Evolutionary conservation across 495 filamentous ascomycete species (phyloP), one percentile per base, ranked within the genome.

Genomic region (Trichodelitschia bisporula): DNA sequence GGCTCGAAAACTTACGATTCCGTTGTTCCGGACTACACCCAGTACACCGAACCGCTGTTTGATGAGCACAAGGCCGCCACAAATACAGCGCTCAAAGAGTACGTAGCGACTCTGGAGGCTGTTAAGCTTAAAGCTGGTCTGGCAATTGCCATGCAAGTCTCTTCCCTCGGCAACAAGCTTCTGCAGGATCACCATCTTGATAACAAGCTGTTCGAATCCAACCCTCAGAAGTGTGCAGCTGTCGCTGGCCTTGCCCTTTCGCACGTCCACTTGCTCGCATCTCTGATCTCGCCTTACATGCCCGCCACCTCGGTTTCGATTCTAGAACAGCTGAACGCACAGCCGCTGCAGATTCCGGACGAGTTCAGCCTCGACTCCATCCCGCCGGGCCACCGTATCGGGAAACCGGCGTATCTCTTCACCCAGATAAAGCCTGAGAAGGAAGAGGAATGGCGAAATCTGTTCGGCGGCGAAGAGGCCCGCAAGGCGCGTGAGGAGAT

Each of bases 151-250:
- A 69, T 90, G 66, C 55, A 65, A 28, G 59, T 84, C 31, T 68
- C 73, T 30, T 56, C 59, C 15, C 53, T 66, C 11, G 80, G 82
- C 35, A 95, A 95, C 53, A 60, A 64, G 34, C 60, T 93, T 21
- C 64, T 93, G 23, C 79, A 86, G 49, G 61, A 66, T 41, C 71
- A 82, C 47, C 64, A 70, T 19, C 60, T 92, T 10, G 82, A 91
- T 50, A 91, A 91, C 52, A 62, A 62, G 21, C 67, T 62, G 33
- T 68, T 80, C 29, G 63, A 65, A 19, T 67, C 68, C 31, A 56
- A 79, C 38, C 80, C 82, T 4, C 65, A 70, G 30, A 64, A 64
- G 23, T 74, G 73, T 37, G 65, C 61, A 5, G 71, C 76, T 3
- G 77, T 91, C 29, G 66, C 84, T 19, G 77, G 80, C 28, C 32